Evolutionary conservation across 768 basidiomycete species (phyloP).

Genomic region (Termitomyces sp.): DNA sequence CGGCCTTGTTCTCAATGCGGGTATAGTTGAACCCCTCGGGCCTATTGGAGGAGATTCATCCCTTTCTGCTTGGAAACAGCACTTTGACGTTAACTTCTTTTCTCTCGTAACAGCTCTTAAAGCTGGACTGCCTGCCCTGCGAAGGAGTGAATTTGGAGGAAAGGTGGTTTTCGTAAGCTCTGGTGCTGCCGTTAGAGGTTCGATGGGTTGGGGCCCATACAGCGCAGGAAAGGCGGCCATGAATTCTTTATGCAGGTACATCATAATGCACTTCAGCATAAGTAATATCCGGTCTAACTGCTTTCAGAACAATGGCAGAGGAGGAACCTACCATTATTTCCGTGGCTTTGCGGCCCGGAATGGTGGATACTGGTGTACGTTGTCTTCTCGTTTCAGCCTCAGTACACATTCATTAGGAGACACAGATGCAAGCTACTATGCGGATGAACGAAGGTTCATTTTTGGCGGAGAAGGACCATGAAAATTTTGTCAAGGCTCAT

Average conservation of each 20-base stretch:
- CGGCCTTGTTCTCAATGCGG: constrained; percentile 85
- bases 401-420: background rate
- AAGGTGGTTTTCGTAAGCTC: constrained; percentile 82
- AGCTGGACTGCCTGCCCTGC: constrained; percentile 65
- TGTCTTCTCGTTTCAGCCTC: background rate
- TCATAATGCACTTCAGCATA: background rate
- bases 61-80: constrained; percentile 59
- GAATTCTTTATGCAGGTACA: constrained; percentile 79
- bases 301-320: constrained; percentile 68
- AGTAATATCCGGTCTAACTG: background rate
- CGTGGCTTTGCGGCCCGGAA: constrained; percentile 82
- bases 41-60: constrained; percentile 48
- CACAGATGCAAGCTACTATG: constrained; percentile 68
- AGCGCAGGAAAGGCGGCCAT: constrained; percentile 85
- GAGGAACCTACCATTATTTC: constrained; percentile 78
- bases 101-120: constrained; percentile 72
- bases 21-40: constrained; percentile 65
- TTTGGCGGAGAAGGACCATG: constrained; percentile 55
- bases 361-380: constrained; percentile 78
- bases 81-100: constrained; percentile 89
- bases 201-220: constrained; percentile 76
- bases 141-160: constrained; percentile 53
- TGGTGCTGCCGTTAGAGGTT: constrained; percentile 71
- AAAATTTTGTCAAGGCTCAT: constrained; percentile 55
- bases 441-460: constrained; percentile 45